These are phyloP conservation scores for Macrophomina pseudophaseolina DNA, from an alignment of 2,329 filamentous ascomycete genomes.

Conservation along the genomic window DNA sequence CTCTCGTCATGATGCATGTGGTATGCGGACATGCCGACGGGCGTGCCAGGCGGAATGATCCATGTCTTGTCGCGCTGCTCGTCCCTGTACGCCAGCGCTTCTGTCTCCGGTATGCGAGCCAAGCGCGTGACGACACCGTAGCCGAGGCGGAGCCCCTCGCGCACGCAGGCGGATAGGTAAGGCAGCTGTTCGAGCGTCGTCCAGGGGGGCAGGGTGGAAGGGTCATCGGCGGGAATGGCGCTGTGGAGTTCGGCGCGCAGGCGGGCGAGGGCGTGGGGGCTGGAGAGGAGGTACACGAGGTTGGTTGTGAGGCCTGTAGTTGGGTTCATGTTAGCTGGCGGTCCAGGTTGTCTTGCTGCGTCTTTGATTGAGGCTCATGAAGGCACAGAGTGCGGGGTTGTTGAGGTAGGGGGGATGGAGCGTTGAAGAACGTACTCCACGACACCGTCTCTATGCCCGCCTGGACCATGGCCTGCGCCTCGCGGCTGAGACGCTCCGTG, in stretches of 20 bases:
- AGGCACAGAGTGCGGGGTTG: background rate
- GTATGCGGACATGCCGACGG: conserved; percentile 27
- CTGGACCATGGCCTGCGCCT: conserved; percentile 37
- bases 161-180: conserved; percentile 27
- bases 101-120: background rate
- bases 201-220: conserved; percentile 24
- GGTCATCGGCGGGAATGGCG: conserved; percentile 34
- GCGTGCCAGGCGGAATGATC: conserved; percentile 25
- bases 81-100: conserved; percentile 24
- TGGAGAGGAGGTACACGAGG: conserved; percentile 38
- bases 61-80: background rate
- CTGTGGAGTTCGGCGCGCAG: conserved; percentile 36
- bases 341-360: too few species aligned
- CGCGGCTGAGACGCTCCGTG: conserved; percentile 38
- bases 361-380: too few species aligned
- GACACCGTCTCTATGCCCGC: conserved; percentile 40
- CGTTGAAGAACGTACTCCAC: conserved; percentile 2
- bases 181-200: conserved; percentile 26
- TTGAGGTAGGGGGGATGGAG: background rate
- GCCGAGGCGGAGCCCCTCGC: conserved; percentile 43
- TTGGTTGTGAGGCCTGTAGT: conserved; percentile 34
- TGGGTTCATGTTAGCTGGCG: background rate
- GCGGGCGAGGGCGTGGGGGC: conserved; percentile 31
- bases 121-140: conserved; percentile 47
- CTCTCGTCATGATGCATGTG: conserved; percentile 31